Evolutionary conservation across 2,329 filamentous ascomycete genomes (phyloP), one percentile per base, ranked within the genome.

Genomic region (Colletotrichum brevisporum): DNA sequence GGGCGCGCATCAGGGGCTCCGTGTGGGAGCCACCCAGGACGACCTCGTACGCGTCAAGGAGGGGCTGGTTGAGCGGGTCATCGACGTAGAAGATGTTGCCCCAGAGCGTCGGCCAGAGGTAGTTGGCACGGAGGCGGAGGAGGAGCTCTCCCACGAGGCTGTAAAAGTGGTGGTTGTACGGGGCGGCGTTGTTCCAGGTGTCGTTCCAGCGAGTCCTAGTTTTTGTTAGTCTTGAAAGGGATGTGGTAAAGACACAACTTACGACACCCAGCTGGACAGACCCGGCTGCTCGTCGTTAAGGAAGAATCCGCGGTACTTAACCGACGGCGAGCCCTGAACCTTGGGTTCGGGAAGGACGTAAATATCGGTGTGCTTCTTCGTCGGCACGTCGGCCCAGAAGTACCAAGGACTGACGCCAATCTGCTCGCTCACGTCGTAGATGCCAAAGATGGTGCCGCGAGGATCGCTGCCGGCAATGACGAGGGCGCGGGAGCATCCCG

Each of bases 101-200:
- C 92, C 91, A 94, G 76, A 89, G 83, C 1, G 91, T 87, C 0
- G 92, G 92, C 92, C 92, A 94, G 57, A 94, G 82, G 74, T 93
- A 94, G 77, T 94, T 94, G 16, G 91, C 91, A 45, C 89, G 86
- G 31, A 92, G 83, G 6, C 92, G 86, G 6, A 94, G 86, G 1
- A 94, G 80, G 1, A 94, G 82, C 79, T 94, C 92, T 71, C 92
- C 93, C 21, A 94, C 88, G 21, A 87, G 86, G 4, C 85, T 81
- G 78, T 94, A 93, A 77, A 94, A 92, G 4, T 87, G 84, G n/a
- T 86, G 82, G 65, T 88, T 88, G 70, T 84, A 87, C 2, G 84
- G 84, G 5, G 79, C 69, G 3, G 81, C 80, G 41, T 83, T 80
- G 67, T 82, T 83, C n/a, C 79, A 80, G 0, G 82, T 83, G 63